Conservation (phyloP, 768 basidiomycete genomes). For the Hirschioporus abietinus region DNA sequence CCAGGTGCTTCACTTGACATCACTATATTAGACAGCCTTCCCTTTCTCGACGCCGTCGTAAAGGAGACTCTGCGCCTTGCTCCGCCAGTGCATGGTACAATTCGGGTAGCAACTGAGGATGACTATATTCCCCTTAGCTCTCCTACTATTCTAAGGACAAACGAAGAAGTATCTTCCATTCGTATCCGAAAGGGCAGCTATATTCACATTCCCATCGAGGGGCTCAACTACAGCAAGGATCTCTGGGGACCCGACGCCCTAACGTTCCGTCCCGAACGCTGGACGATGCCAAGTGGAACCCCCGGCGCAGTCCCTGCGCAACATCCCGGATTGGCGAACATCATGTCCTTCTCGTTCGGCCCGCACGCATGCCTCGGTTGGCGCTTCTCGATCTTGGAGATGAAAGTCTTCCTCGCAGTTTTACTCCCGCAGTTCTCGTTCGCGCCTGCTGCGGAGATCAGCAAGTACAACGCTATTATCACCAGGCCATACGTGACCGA, state of each 20-base stretch:
- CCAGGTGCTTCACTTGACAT: constrained; percentile 19
- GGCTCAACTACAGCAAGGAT: constrained; percentile 43
- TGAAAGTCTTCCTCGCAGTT: constrained; percentile 44
- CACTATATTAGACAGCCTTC: constrained; percentile 33
- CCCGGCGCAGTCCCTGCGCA: constrained; percentile 27
- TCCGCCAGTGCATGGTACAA: constrained; percentile 52
- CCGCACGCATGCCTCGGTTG: constrained; percentile 45
- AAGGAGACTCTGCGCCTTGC: constrained; percentile 52
- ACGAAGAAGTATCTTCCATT: constrained; percentile 26
- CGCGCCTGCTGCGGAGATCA: constrained; percentile 35
- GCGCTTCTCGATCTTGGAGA: constrained; percentile 43
- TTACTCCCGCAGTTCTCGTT: constrained; percentile 44
- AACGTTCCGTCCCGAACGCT: constrained; percentile 45
- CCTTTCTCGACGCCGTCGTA: constrained; percentile 52
- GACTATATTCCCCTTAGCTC: constrained; percentile 49
- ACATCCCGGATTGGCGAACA: constrained; percentile 42
- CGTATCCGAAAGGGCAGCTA: constrained; percentile 49
- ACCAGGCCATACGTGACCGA: constrained; percentile 44
- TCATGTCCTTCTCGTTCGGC: constrained; percentile 52
- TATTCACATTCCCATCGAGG: constrained; percentile 55
- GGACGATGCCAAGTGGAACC: constrained; percentile 22
- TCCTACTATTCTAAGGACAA: constrained; percentile 30
- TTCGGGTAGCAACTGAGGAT: constrained; percentile 49
- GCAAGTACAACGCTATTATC: constrained; percentile 43
- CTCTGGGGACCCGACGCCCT: constrained; percentile 52